phyloP scores from a whole-genome alignment of 139 green algal species.

The Micractinium sp. region DNA sequence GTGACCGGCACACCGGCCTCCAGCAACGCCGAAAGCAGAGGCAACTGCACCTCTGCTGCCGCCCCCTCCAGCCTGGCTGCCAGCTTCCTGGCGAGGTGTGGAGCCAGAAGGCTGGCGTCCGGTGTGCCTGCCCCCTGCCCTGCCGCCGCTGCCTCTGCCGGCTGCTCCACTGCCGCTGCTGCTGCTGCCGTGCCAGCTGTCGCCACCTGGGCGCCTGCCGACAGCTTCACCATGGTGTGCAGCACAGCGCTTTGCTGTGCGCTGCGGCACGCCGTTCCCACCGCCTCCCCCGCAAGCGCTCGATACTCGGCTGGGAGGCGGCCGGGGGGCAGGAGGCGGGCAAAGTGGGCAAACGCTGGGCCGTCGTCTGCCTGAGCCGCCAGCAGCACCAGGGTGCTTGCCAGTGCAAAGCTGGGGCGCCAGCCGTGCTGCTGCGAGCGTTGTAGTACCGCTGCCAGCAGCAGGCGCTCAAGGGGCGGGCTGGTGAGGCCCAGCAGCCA shows the following conservation, averaged over 20 bases:
- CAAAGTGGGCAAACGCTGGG: neutral
- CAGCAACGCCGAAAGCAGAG: neutral
- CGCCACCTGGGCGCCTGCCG: neutral
- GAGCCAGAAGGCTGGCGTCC: too few relatives aligned
- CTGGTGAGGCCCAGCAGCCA: slow-evolving; percentile 7
- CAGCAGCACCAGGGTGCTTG: neutral
- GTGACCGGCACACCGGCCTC: neutral
- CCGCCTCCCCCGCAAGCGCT: neutral
- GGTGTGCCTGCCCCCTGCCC: neutral
- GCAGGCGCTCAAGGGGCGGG: neutral
- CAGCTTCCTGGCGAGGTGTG: neutral
- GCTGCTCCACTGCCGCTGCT: neutral
- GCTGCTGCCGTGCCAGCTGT: neutral
- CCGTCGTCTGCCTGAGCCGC: neutral
- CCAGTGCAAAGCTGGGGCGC: neutral
- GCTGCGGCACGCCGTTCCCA: neutral
- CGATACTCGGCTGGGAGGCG: neutral
- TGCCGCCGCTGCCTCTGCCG: neutral
- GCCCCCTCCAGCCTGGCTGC: neutral
- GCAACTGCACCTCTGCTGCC: neutral
- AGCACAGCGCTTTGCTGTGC: neutral
- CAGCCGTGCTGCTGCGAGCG: neutral
- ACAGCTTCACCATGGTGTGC: neutral
- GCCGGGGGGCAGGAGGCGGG: neutral
- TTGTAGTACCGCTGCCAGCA: neutral